Evolutionary conservation across 2,329 filamentous ascomycete genomes (phyloP).

Genomic region (Diaporthe nobilis): DNA sequence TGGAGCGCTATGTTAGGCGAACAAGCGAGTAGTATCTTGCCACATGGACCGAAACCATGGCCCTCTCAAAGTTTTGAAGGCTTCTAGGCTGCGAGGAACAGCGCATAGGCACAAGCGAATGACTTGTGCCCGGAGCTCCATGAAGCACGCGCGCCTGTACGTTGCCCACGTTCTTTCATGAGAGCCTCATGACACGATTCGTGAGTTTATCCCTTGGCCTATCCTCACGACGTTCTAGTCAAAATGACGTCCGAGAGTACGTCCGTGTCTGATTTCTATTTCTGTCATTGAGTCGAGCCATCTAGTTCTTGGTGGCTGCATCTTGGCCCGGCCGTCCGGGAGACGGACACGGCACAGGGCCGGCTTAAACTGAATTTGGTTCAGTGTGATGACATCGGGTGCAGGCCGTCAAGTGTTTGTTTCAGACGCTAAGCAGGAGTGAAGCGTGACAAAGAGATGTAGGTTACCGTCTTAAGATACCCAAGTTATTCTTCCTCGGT

Average conservation of each 20-base stretch:
- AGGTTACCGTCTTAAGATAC: not conserved
- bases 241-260: not conserved
- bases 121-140: not conserved
- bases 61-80: not conserved
- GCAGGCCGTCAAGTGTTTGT: not conserved
- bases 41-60: not conserved
- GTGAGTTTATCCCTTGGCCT: too few relatives aligned
- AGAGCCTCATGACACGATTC: not conserved
- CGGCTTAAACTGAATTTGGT: slow-evolving; percentile 9
- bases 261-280: not conserved
- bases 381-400: not conserved
- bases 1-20: not conserved
- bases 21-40: not conserved
- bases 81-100: too few relatives aligned
- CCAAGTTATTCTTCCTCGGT: not conserved
- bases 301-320: not conserved
- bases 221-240: not conserved
- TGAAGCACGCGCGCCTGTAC: not conserved
- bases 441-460: not conserved
- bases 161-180: not conserved
- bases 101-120: not conserved
- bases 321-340: not conserved
- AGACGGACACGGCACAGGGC: not conserved
- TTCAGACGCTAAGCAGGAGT: not conserved
- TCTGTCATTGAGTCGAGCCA: not conserved